Evolutionary conservation across 129 eudicot species (phyloP), one percentile per base, ranked within the genome.

Genomic region (Flaveria brownii): DNA sequence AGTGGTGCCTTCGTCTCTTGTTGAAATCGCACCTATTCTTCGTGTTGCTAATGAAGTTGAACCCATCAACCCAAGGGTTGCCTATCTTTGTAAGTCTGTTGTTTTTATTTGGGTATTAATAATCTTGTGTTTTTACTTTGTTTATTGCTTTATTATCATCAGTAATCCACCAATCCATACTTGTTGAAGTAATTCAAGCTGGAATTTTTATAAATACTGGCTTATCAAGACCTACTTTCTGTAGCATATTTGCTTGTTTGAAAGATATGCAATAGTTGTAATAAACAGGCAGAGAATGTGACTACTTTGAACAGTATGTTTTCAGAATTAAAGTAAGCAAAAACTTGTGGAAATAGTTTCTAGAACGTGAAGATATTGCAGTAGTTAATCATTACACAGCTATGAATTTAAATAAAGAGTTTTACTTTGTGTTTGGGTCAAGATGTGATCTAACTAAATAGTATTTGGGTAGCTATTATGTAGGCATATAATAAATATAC

Each of bases 21-120:
- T 83, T 55, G 90, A 86, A 77, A 92, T 92, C 73, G 98, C 96
- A 0, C 98, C 94, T 6, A 92, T 92, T 83, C 96, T 92, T 74
- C 96, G 96, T 69, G 98, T 92, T 70, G 98, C 98, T 73, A 92
- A 92, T 77, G 98, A 92, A 76, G 98, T 92, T 72, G 98, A 92
- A 85, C 81, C 88, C 42, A 86, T 61, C 26, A 90, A 88, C 76
- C 91, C 87, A 6, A 87, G 96, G 81, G 98, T 92, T 74, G 98
- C 96, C 64, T 90, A 92, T 81, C 94, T 92, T 13, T 92, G 98
- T 92, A 83, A 79, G 93, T 84, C 71, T 23, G 18, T 36, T 76
- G 16, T 33, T 51, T 28, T 57, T 9, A 74, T 42, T 57, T 73
- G 2, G 39, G 46, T 47, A 45, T 61, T n/a, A 43, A 12, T 16